Percentiles rank a stretch among this genome's conserved stretches.
Conservation (phyloP, 2,329 filamentous ascomycete species). For the Claviceps capensis region DNA sequence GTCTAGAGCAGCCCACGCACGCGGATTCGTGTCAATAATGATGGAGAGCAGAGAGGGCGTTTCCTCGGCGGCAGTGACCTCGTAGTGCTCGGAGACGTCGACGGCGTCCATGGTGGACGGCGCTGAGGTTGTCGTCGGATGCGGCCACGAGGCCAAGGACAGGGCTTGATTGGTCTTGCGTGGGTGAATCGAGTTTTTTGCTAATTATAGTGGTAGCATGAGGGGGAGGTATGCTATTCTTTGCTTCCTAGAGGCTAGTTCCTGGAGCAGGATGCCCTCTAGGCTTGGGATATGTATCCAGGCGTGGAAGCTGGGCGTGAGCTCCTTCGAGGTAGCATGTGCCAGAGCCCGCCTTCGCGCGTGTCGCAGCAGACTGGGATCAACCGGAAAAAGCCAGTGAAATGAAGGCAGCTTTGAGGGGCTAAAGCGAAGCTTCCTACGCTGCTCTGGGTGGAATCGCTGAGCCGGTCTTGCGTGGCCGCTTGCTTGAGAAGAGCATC, state of each 20-base stretch:
- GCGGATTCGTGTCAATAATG: constrained; percentile 90
- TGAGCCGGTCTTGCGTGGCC: not conserved
- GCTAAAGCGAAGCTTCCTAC: not conserved
- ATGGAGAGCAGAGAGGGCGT: constrained; percentile 77
- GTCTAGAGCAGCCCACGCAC: constrained; percentile 75
- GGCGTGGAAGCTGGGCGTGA: too few species aligned
- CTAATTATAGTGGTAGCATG: not conserved
- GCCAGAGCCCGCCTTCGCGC: too few species aligned
- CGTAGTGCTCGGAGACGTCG: constrained; percentile 48
- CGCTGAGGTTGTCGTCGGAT: constrained; percentile 9
- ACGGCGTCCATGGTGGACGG: constrained; percentile 33
- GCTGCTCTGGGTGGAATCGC: not conserved
- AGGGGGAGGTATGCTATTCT: too few species aligned
- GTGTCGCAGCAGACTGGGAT: too few species aligned
- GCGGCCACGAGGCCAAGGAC: constrained; percentile 20
- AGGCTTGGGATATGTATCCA: too few species aligned
- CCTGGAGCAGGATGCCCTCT: too few species aligned
- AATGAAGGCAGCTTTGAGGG: not conserved
- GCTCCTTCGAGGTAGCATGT: too few species aligned
- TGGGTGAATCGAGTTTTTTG: not conserved
- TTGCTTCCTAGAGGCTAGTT: too few species aligned
- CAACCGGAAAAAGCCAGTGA: not conserved
- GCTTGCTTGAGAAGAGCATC: not conserved
- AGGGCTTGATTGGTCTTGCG: not conserved
- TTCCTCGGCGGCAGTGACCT: constrained; percentile 38